Evolutionary conservation across 108 stramenopile genomes (phyloP).

Genomic region (Nitzschia putrida): DNA sequence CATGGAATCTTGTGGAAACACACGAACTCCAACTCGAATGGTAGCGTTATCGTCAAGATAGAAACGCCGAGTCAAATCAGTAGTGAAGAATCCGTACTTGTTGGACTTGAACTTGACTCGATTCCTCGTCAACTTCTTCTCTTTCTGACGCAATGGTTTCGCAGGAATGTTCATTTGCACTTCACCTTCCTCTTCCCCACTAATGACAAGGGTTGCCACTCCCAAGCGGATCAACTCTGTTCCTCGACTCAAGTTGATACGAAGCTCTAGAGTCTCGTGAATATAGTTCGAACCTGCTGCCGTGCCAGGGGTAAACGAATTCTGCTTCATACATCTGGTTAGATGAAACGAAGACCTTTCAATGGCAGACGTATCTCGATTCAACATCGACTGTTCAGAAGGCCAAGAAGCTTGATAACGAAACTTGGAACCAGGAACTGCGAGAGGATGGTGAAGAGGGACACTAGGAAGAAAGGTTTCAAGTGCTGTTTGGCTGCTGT

Average conservation of each 20-base stretch:
- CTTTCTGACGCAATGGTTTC: slow-evolving; percentile 12
- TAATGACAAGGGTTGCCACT: slow-evolving; percentile 43
- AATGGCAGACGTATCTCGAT: slow-evolving; percentile 11
- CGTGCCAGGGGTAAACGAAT: slow-evolving; percentile 6
- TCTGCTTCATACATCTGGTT: slow-evolving; percentile 32
- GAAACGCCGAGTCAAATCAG: slow-evolving; percentile 28
- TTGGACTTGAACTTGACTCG: slow-evolving; percentile 10
- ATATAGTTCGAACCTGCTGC: slow-evolving; percentile 33
- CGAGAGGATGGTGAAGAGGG: slow-evolving; percentile 22
- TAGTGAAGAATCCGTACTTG: slow-evolving; percentile 36
- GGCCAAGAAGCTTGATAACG: slow-evolving; percentile 42
- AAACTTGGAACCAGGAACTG: slow-evolving; percentile 1
- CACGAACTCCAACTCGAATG: slow-evolving; percentile 38
- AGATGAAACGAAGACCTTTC: slow-evolving; percentile 32
- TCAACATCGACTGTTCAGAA: slow-evolving; percentile 25
- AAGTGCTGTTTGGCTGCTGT: slow-evolving; percentile 25
- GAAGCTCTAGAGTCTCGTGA: slow-evolving; percentile 40
- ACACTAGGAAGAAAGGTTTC: slow-evolving; percentile 45
- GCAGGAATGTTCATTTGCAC: slow-evolving; percentile 31
- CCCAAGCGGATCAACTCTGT: slow-evolving; percentile 58
- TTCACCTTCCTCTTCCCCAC: slow-evolving; percentile 50
- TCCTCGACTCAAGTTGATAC: slow-evolving; percentile 39
- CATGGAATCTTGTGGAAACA: slow-evolving; percentile 35
- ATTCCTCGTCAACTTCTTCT: slow-evolving; percentile 24
- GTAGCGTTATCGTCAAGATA: slow-evolving; percentile 42